A percentile compares a stretch with the other conserved stretches of the same genome.
Evolutionary conservation across 2,329 filamentous ascomycete genomes (phyloP).

Genomic region (Didymella keratinophila): DNA sequence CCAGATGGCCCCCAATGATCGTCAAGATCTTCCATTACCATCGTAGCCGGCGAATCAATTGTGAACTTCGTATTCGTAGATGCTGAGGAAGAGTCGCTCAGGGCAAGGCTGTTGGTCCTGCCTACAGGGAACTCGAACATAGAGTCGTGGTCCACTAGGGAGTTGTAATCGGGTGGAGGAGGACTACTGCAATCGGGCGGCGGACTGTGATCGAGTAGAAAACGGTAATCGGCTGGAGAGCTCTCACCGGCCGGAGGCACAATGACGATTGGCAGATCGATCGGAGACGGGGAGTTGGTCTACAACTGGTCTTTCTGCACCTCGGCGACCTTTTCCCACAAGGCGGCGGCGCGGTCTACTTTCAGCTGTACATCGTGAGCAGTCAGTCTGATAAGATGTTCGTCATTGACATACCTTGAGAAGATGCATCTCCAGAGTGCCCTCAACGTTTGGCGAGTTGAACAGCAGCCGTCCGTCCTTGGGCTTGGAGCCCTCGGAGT

Average conservation of each 20-base stretch:
- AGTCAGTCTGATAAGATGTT: too few relatives aligned
- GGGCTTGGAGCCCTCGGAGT: conserved; percentile 67
- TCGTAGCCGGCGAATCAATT: neutral
- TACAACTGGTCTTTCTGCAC: conserved; percentile 36
- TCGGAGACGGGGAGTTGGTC: conserved; percentile 12
- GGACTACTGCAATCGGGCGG: too few relatives aligned
- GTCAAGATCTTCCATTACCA: neutral
- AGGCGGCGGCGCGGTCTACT: conserved; percentile 32
- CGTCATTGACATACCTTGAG: conserved; percentile 59
- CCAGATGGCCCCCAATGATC: neutral
- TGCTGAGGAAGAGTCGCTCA: neutral
- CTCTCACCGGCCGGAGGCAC: too few relatives aligned
- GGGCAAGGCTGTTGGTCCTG: neutral
- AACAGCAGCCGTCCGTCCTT: conserved; percentile 75
- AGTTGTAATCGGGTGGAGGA: too few relatives aligned
- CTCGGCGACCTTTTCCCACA: conserved; percentile 36
- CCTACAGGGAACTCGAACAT: neutral
- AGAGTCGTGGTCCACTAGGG: too few relatives aligned
- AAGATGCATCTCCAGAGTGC: conserved; percentile 61
- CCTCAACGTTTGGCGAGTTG: conserved; percentile 61
- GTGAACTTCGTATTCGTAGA: neutral
- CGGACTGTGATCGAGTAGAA: too few relatives aligned
- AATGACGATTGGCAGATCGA: neutral
- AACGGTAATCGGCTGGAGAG: too few relatives aligned
- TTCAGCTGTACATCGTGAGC: conserved; percentile 27